Conservation (phyloP, 108 stramenopile species). For the Skeletonema grethae region DNA sequence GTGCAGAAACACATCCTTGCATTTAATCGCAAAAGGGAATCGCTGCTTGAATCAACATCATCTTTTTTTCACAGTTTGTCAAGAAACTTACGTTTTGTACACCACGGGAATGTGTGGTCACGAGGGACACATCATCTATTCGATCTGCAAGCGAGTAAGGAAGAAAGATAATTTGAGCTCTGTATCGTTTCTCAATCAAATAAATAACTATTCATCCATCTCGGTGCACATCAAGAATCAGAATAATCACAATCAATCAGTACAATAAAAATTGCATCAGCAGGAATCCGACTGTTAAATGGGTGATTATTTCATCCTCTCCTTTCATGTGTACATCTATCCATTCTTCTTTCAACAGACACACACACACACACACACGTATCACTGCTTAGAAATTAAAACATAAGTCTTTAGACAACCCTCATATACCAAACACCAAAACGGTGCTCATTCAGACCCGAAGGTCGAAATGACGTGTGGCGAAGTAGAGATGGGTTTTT, state of each 20-base stretch:
- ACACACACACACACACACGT: background rate
- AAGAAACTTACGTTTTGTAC: too few relatives aligned
- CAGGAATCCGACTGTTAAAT: conserved; percentile 56
- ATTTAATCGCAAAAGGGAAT: background rate
- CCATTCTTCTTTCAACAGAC: background rate
- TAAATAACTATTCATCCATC: background rate
- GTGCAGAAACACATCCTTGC: conserved; percentile 53
- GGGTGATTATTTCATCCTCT: conserved; percentile 42
- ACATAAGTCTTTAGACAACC: conserved; percentile 52
- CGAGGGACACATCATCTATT: too few relatives aligned
- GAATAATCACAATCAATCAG: conserved; percentile 47
- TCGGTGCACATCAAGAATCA: conserved; percentile 28
- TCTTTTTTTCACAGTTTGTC: too few relatives aligned
- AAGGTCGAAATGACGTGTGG: conserved; percentile 12
- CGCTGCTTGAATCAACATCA: background rate
- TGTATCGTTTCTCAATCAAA: too few relatives aligned
- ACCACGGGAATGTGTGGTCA: too few relatives aligned
- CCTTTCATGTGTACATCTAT: background rate
- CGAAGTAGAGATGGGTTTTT: conserved; percentile 43
- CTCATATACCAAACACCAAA: conserved; percentile 44
- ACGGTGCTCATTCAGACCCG: conserved; percentile 8
- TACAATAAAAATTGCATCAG: conserved; percentile 24
- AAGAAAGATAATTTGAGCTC: background rate
- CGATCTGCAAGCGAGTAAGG: background rate
- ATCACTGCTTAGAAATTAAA: conserved; percentile 54